phyloP scores from a whole-genome alignment of 257 asterid species.

The Datura wrightii region DNA sequence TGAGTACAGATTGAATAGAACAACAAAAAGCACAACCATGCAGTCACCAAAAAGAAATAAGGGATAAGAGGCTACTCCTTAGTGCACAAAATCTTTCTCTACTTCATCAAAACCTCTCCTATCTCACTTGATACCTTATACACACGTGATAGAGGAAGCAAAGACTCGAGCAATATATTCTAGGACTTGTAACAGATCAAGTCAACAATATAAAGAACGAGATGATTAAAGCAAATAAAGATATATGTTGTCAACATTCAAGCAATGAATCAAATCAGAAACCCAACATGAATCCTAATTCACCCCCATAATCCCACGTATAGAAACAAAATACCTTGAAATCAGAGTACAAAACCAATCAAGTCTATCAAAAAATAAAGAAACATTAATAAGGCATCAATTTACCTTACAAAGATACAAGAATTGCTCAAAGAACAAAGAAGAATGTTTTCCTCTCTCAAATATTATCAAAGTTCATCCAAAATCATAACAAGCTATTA shows the following conservation, averaged over 20 bases:
- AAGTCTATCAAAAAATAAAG: too few relatives aligned
- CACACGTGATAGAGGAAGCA: conserved; percentile 12
- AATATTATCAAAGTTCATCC: too few relatives aligned
- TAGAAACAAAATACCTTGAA: too few relatives aligned
- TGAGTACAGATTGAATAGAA: neutral
- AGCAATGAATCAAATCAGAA: too few relatives aligned
- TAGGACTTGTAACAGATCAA: neutral
- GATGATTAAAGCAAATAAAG: neutral
- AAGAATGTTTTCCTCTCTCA: too few relatives aligned
- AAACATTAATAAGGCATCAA: too few relatives aligned
- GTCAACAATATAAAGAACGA: neutral
- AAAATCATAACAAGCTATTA: too few relatives aligned
- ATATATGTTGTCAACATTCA: neutral
- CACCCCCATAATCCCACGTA: too few relatives aligned
- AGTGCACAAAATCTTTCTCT: neutral
- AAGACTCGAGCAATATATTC: neutral
- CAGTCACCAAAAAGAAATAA: conserved; percentile 21
- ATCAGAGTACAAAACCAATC: too few relatives aligned
- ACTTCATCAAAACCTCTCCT: neutral
- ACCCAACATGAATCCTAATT: too few relatives aligned
- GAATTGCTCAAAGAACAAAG: too few relatives aligned
- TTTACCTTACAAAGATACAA: too few relatives aligned
- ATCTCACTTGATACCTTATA: neutral
- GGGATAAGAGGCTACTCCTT: neutral
- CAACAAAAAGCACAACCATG: neutral